Percentiles rank a stretch among this genome's conserved stretches.
Conservation (phyloP, 2,329 filamentous ascomycete genomes). For the Xylariaceae sp. region DNA sequence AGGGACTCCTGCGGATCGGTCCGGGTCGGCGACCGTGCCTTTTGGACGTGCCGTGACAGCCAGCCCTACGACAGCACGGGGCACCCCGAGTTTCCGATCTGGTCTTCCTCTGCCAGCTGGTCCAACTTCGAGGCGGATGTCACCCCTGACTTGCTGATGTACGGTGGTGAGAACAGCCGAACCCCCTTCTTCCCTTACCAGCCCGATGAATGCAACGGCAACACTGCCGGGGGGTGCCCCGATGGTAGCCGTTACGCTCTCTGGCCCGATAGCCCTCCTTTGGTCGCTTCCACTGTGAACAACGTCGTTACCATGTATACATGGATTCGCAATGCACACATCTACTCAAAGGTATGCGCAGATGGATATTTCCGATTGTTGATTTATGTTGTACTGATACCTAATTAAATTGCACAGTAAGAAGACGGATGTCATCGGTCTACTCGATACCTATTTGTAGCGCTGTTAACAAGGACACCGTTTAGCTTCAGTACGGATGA, state of each 20-base stretch:
- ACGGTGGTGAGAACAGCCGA: constrained; percentile 11
- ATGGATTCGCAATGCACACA: constrained; percentile 22
- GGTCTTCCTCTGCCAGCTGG: constrained; percentile 24
- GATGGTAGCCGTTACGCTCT: constrained; percentile 20
- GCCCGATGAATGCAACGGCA: constrained; percentile 5
- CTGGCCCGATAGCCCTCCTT: constrained; percentile 24
- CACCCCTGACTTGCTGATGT: constrained; percentile 7
- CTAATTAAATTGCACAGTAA: too few species aligned
- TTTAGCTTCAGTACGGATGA: constrained; percentile 14
- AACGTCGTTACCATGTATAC: constrained; percentile 19
- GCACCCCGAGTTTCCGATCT: constrained; percentile 16
- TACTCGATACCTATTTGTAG: too few species aligned
- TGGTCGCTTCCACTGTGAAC: constrained; percentile 15
- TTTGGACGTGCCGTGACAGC: constrained; percentile 21
- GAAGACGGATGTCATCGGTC: too few species aligned
- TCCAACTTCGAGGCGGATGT: constrained; percentile 15
- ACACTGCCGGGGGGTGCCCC: constrained; percentile 12
- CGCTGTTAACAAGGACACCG: background rate
- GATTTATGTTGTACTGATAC: too few species aligned
- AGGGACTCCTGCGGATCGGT: constrained; percentile 19
- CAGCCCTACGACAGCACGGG: constrained; percentile 19
- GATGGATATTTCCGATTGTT: background rate
- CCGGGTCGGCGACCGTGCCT: constrained; percentile 11
- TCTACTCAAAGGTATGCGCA: constrained; percentile 12
- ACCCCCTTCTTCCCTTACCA: constrained; percentile 15